Conservation (phyloP, 1,284 basidiomycete species). For the Cutaneotrichosporon mucoides region DNA sequence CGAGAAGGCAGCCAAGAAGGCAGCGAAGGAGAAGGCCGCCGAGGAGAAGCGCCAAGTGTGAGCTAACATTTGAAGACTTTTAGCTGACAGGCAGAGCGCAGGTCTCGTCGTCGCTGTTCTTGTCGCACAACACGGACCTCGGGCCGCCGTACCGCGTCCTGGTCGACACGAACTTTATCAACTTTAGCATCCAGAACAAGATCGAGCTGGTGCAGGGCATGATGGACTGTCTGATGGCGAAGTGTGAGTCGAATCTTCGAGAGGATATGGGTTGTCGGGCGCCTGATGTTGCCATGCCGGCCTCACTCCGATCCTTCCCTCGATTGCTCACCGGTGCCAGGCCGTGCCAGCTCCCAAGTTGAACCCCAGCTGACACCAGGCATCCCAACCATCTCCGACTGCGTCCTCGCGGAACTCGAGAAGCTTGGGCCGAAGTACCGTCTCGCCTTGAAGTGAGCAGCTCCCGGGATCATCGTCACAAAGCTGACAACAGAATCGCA, state of each 20-base stretch:
- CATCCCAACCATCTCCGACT: constrained; percentile 97
- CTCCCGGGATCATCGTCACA: background rate
- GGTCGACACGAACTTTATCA: constrained; percentile 99
- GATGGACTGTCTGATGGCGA: constrained; percentile 99
- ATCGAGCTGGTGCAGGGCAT: constrained; percentile 93
- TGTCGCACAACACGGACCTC: constrained; percentile 92
- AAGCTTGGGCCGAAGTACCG: constrained; percentile 95
- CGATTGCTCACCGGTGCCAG: no score
- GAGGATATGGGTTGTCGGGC: no score
- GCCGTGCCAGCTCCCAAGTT: no score
- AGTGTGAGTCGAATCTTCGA: constrained; percentile 61
- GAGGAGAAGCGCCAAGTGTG: constrained; percentile 42
- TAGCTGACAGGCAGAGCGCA: constrained; percentile 21
- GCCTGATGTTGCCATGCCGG: no score
- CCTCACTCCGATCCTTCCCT: no score
- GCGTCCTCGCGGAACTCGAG: constrained; percentile 96
- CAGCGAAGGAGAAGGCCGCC: constrained; percentile 50
- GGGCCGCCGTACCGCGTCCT: constrained; percentile 96
- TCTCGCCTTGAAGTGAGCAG: constrained; percentile 73
- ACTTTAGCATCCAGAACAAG: constrained; percentile 97
- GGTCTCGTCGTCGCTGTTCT: constrained; percentile 60
- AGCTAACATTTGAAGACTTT: background rate
- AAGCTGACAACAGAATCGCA: constrained; percentile 63
- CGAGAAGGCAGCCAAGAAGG: constrained; percentile 51
- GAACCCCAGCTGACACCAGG: constrained; percentile 53